Conservation (phyloP, 139 green algal genomes). For the Spirogloea muscicola region DNA sequence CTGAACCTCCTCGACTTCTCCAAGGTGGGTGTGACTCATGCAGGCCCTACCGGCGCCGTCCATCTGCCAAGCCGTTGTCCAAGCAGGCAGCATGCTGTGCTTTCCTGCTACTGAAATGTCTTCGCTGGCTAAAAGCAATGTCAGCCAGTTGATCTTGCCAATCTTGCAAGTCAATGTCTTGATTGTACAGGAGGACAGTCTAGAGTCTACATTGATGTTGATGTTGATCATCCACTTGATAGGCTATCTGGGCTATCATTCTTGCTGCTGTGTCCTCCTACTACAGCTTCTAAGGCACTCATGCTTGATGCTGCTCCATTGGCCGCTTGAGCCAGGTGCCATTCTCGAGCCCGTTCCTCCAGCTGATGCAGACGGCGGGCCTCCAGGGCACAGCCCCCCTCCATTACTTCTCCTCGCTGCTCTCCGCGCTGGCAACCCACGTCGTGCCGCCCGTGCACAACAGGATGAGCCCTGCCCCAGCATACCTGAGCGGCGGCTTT, state of each 20-base stretch:
- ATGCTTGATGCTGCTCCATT: background rate
- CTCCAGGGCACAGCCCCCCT: background rate
- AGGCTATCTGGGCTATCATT: background rate
- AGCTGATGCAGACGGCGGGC: background rate
- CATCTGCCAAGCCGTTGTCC: no score
- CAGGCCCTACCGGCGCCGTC: background rate
- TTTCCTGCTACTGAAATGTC: background rate
- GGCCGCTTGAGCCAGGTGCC: background rate
- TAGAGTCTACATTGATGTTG: no score
- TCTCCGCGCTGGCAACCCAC: background rate
- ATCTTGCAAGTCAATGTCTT: no score
- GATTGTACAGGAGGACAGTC: no score
- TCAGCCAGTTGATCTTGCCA: background rate
- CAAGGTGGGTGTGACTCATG: background rate
- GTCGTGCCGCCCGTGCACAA: background rate
- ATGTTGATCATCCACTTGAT: no score
- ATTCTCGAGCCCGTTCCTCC: background rate
- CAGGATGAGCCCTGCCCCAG: background rate
- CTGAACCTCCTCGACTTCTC: conserved; percentile 24
- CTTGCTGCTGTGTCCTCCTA: background rate
- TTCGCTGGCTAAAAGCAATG: background rate
- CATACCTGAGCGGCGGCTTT: background rate
- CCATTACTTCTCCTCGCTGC: background rate
- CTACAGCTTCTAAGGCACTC: background rate
- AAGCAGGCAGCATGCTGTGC: background rate